Evolutionary conservation across 305 asterid species (phyloP).

Genomic region (Ilex paraguariensis): DNA sequence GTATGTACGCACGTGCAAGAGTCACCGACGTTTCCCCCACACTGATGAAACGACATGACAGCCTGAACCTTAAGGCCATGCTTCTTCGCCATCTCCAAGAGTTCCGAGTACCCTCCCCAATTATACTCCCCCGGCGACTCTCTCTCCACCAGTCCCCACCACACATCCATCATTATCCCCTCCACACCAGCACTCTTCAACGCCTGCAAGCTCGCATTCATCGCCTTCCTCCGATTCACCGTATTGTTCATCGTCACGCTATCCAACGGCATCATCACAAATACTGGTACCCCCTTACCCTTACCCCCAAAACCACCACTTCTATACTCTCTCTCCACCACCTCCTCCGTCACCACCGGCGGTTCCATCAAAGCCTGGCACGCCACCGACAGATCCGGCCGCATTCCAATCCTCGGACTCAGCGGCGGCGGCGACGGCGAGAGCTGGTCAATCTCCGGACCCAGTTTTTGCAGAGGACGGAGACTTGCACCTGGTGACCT

Average conservation of each 20-base stretch:
- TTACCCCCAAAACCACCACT: constrained; percentile 12
- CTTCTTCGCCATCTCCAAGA: constrained; percentile 89
- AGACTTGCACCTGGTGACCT: constrained; percentile 37
- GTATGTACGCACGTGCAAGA: constrained; percentile 68
- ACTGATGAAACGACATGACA: constrained; percentile 97
- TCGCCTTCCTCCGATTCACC: constrained; percentile 85
- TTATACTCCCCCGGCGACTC: constrained; percentile 73
- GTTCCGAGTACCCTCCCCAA: constrained; percentile 86
- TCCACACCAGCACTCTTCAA: constrained; percentile 92
- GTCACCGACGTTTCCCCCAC: constrained; percentile 98
- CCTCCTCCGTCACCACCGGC: constrained; percentile 10
- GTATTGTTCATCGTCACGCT: constrained; percentile 80
- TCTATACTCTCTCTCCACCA: constrained; percentile 2
- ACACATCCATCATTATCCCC: constrained; percentile 98
- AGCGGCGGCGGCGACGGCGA: constrained; percentile 87
- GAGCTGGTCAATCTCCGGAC: constrained; percentile 40
- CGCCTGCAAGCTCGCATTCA: constrained; percentile 92
- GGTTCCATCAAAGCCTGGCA: constrained; percentile 60
- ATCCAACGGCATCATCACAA: constrained; percentile 96
- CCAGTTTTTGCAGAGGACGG: constrained; percentile 33
- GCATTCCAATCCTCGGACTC: constrained; percentile 57
- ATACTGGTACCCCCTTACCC: constrained; percentile 77
- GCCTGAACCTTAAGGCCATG: constrained; percentile 95
- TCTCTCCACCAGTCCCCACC: constrained; percentile 96
- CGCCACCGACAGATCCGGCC: constrained; percentile 62